phyloP scores from a whole-genome alignment of 2,329 filamentous ascomycete species.

The Phialophora verrucosa region DNA sequence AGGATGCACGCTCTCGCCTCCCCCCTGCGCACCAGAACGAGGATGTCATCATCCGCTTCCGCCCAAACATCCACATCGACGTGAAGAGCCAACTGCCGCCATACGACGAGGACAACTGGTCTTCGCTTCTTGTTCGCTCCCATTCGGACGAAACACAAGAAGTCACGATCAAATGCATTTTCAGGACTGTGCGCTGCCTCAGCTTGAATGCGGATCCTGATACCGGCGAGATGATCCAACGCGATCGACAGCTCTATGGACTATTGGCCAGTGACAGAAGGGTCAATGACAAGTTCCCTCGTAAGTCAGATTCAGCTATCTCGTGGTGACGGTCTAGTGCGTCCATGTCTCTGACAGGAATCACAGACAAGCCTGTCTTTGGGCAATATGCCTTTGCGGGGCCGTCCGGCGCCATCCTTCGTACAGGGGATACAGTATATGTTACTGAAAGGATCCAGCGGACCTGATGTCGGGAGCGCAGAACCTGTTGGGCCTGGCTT shows the following conservation, averaged over 20 bases:
- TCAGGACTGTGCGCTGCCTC: slow-evolving; percentile 36
- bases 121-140: slow-evolving; percentile 34
- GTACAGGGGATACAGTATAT: slow-evolving; percentile 36
- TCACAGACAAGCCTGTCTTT: slow-evolving; percentile 37
- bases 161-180: slow-evolving; percentile 39
- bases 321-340: background rate
- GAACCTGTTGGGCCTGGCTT: background rate
- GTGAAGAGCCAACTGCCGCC: slow-evolving; percentile 31
- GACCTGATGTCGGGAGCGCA: slow-evolving; percentile 6
- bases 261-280: slow-evolving; percentile 35
- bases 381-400: slow-evolving; percentile 39
- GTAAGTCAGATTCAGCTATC: slow-evolving; percentile 20
- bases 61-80: slow-evolving; percentile 38
- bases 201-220: slow-evolving; percentile 38
- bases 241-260: slow-evolving; percentile 37
- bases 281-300: slow-evolving; percentile 38
- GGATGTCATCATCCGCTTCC: slow-evolving; percentile 36
- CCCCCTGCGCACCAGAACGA: slow-evolving; percentile 32
- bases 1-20: slow-evolving; percentile 32
- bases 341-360: slow-evolving; percentile 5
- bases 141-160: slow-evolving; percentile 34
- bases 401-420: slow-evolving; percentile 36
- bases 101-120: slow-evolving; percentile 39
- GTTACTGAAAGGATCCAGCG: slow-evolving; percentile 34
- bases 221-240: slow-evolving; percentile 36